A percentile compares a stretch with the other conserved stretches of the same genome.
Conservation (phyloP, 441 rosid genomes). For the Gossypium trilobum region DNA sequence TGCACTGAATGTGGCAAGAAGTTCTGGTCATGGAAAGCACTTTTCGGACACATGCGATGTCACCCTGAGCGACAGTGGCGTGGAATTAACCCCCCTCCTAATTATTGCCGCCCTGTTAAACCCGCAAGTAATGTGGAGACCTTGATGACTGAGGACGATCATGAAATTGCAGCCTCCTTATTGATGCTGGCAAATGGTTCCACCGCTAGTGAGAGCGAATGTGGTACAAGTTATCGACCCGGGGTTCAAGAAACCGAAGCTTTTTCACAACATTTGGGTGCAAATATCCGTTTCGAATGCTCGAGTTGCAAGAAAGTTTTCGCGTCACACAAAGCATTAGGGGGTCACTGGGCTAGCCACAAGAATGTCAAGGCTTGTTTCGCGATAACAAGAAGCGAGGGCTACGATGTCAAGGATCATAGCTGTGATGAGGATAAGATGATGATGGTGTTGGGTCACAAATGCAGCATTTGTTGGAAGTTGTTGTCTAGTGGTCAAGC, state of each 20-base stretch:
- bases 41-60: conserved; percentile 92
- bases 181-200: conserved; percentile 37
- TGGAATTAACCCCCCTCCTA: conserved; percentile 69
- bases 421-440: conserved; percentile 9
- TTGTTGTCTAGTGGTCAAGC: conserved; percentile 76
- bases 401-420: conserved; percentile 20
- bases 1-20: conserved; percentile 77
- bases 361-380: conserved; percentile 69
- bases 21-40: conserved; percentile 78
- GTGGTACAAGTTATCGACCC: not conserved
- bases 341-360: conserved; percentile 79
- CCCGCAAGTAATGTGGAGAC: conserved; percentile 6
- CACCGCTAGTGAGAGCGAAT: not conserved
- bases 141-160: conserved; percentile 43
- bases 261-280: not conserved
- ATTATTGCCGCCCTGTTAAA: conserved; percentile 21
- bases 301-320: conserved; percentile 77
- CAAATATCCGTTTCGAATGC: conserved; percentile 46
- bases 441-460: conserved; percentile 33
- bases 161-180: conserved; percentile 57
- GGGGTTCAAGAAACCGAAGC: conserved; percentile 14
- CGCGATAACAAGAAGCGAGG: conserved; percentile 38
- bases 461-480: conserved; percentile 56
- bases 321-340: conserved; percentile 70
- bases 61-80: conserved; percentile 93